Percentiles rank a stretch among this genome's conserved stretches.
Evolutionary conservation across 202 grass and related monocot species (phyloP).

Genomic region (Brachypodium distachyon): DNA sequence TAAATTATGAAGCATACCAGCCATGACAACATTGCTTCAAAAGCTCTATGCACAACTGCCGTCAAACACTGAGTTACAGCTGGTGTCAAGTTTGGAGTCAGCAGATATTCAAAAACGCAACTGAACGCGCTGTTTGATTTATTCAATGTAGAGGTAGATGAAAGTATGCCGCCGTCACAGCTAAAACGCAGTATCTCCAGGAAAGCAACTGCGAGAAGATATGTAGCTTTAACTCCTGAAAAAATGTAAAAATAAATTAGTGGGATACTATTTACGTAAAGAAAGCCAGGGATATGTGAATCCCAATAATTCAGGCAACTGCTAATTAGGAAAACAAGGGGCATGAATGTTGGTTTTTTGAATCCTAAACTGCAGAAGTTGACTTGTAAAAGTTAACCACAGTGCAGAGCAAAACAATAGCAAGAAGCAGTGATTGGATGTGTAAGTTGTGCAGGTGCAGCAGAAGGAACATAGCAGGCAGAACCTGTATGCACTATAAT

Average conservation of each 20-base stretch:
- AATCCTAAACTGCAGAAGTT: neutral
- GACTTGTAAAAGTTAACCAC: neutral
- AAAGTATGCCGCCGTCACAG: conserved; percentile 75
- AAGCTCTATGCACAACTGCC: conserved; percentile 84
- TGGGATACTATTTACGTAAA: conserved; percentile 8
- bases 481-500: neutral
- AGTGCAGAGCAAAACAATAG: neutral
- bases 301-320: conserved; percentile 13
- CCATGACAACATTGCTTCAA: conserved; percentile 71
- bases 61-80: conserved; percentile 90
- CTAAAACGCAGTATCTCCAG: conserved; percentile 96
- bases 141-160: conserved; percentile 47
- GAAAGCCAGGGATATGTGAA: neutral
- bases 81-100: conserved; percentile 88
- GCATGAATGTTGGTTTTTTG: neutral
- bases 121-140: conserved; percentile 84
- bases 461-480: neutral
- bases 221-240: conserved; percentile 97
- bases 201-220: conserved; percentile 94
- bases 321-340: neutral
- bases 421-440: neutral
- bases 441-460: neutral
- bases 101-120: conserved; percentile 97
- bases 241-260: conserved; percentile 31
- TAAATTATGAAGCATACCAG: conserved; percentile 41